Evolutionary conservation across 441 rosid genomes (phyloP), one percentile per base, ranked within the genome.

Genomic region (Adansonia rubrostipa): DNA sequence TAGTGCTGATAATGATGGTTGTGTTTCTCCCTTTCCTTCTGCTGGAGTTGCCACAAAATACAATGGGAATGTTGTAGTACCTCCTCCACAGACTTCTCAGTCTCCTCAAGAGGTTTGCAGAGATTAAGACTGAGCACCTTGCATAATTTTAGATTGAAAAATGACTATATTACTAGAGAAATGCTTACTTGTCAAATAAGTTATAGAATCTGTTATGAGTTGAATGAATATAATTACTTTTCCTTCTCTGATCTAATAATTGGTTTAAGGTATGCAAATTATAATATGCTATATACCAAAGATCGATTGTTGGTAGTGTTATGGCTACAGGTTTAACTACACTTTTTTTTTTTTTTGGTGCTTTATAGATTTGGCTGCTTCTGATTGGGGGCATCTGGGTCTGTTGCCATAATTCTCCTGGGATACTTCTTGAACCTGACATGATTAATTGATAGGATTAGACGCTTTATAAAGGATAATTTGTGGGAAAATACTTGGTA

Each of bases 21-120:
- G 93, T 44, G 80, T 92, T 85, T 96, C 98, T 73, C 94, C 98
- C 9, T 93, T 93, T 76, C 82, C 92, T 80, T 76, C 92, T 42
- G 78, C 93, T 82, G 97, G 90, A 85, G 88, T 87, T 86, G 87
- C 92, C 51, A 76, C 92, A 77, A 96, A 92, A 84, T 93, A 89
- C 86, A 92, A 90, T 80, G 97, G 96, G 73, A 91, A 87, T 89
- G 89, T 86, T 83, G 85, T 92, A 56, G 81, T 87, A 58, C 79
- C 90, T 86, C 96, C 93, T 82, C 90, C 90, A 62, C 97, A 89
- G 79, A 81, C 96, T 77, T 84, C 95, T 81, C 98, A 88, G 78
- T 82, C 94, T 82, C 83, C 89, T 63, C 98, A 90, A 89, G 99
- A 96, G 99, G 99, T 95, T 82, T 84, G 85, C 71, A 76, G 81